Evolutionary conservation across 805 yeast species (phyloP), one percentile per base, ranked within the genome.

Genomic region (Ogataea paradorogensis): DNA sequence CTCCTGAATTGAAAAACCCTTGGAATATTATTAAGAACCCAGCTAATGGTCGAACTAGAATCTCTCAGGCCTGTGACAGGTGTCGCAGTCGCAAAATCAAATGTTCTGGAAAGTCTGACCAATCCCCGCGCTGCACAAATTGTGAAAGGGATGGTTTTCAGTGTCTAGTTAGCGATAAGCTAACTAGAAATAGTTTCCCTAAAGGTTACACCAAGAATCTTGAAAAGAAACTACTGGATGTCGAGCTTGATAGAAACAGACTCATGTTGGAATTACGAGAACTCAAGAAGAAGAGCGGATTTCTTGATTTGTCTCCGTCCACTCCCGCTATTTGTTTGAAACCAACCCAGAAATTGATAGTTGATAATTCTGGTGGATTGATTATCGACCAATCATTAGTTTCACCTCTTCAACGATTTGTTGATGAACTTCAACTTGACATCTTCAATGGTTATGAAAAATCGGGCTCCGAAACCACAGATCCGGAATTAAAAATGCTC

Each of bases 1-100:
- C 42, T 18, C 23, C 15, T 21, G 42, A 39, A 22, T 22, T 23
- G 9, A 35, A 43, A 27, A 33, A 45, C 4, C 45, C 56, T 13
- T 60, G 65, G 65, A 60, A 60, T 34, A 51, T 64, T 18, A 65
- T 65, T 23, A 65, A 61, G 43, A 62, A 60, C 33, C 67, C 66
- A 3, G 36, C 45, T 9, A 62, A 59, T 41, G 70, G 70, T 37
- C 51, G 64, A 34, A 56, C 70, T 5, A 58, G 91, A 45, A 80
- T 82, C 2, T 74, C 84, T 1, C 93, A 84, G 59, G 93, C 93
- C 2, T 84, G 95, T 62, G 93, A 84, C 58, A 66, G 93, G 24
- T 84, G 93, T 52, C 67, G 91, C 31, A 76, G 82, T 47, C 81
- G 85, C 50, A 84, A 84, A 61, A 82, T 83, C 47, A 79, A 80